phyloP scores from a whole-genome alignment of 2,329 filamentous ascomycete genomes.

The Colletotrichum sp. region DNA sequence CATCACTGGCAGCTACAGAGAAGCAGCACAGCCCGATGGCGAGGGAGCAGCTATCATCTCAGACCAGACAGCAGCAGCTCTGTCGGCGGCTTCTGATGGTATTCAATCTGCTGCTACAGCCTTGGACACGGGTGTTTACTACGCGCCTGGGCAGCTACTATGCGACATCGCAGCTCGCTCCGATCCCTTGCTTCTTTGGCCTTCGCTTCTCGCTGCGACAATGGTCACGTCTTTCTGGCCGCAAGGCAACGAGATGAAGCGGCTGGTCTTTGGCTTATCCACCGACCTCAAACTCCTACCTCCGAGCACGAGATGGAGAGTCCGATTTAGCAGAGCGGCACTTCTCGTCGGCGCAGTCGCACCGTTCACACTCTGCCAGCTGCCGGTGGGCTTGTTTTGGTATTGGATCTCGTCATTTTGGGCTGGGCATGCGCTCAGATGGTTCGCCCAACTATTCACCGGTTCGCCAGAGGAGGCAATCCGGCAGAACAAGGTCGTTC shows the following conservation, averaged over 20 bases:
- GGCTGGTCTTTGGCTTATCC: neutral
- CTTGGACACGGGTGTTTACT: slow-evolving; percentile 36
- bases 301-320: neutral
- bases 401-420: slow-evolving; percentile 40
- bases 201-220: neutral
- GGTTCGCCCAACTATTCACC: neutral
- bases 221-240: neutral
- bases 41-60: neutral
- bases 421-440: neutral
- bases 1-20: neutral
- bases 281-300: neutral
- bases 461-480: neutral
- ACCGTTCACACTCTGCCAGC: slow-evolving; percentile 36
- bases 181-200: slow-evolving; percentile 59
- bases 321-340: neutral
- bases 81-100: slow-evolving; percentile 22
- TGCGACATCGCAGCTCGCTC: slow-evolving; percentile 51
- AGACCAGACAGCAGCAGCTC: neutral
- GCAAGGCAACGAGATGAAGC: neutral
- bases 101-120: slow-evolving; percentile 32
- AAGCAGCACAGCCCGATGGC: neutral
- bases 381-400: slow-evolving; percentile 45
- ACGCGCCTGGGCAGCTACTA: slow-evolving; percentile 62
- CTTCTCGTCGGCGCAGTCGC: slow-evolving; percentile 23
- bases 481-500: neutral